Percentiles rank a stretch among this genome's conserved stretches.
Conservation (phyloP, 495 filamentous ascomycete genomes). For the Rhypophila decipiens region DNA sequence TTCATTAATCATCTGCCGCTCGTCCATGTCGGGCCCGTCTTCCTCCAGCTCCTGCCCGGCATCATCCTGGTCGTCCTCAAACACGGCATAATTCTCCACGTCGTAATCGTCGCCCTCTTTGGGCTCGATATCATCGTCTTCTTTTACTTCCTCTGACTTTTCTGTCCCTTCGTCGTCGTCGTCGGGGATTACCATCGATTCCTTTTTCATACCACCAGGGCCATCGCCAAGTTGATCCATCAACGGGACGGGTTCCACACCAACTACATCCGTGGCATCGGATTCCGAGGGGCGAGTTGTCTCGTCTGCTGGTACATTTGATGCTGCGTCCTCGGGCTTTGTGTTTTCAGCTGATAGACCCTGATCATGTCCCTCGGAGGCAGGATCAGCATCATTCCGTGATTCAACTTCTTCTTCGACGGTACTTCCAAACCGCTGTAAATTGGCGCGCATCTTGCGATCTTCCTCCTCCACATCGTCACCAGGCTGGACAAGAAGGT, state of each 20-base stretch:
- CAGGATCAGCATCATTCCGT: too few species aligned
- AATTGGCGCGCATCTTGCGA: neutral
- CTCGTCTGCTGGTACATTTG: too few species aligned
- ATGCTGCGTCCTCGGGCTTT: neutral
- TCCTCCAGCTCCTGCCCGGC: neutral
- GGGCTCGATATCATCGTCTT: slow-evolving; percentile 1
- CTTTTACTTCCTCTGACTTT: neutral
- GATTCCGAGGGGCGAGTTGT: too few species aligned
- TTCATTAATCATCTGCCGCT: neutral
- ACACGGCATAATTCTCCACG: neutral
- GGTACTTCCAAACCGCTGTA: neutral
- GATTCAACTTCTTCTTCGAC: neutral
- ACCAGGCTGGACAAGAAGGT: neutral
- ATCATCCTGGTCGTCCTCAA: slow-evolving; percentile 1
- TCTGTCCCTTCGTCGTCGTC: neutral
- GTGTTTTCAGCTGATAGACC: neutral
- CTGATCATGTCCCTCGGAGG: too few species aligned
- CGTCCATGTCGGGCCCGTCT: neutral
- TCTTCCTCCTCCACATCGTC: neutral
- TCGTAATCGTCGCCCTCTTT: slow-evolving; percentile 3
- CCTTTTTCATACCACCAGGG: neutral
- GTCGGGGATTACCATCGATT: neutral
- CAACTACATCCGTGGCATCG: too few species aligned
- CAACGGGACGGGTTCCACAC: too few species aligned
- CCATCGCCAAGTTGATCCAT: neutral